Base-by-base conservation (phyloP, 768 basidiomycete genomes). In the button mushroom (Agaricus bisporus) region DNA sequence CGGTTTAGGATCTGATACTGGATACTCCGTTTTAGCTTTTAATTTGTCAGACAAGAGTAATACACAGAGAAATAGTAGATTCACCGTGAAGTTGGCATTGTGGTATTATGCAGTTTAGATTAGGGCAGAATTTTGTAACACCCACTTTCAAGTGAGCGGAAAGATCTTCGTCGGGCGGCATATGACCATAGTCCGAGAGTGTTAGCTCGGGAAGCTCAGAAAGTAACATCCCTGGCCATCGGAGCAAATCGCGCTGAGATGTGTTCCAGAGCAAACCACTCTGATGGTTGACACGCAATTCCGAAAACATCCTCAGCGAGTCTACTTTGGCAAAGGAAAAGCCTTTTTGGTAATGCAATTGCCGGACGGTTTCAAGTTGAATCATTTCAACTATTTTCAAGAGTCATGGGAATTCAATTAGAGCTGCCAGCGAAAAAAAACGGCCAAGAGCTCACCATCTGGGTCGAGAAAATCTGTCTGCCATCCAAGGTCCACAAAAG, bases 331-430 rank as follows among this genome's bases (percentile, higher is more conserved):
- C 45, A 4, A 65, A 57, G 0, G 66, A 61, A 1, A 81, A 50
- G 0, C 56, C 41, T n/a, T 72, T 55, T 1, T 53, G 44, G 5
- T 58, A 45, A 29, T 69, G 58, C 0, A 84, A 66, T 5, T 74
- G 66, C 17, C 71, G 67, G 8, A 70, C 64, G 6, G 73, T 66
- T 62, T 82, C 77, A 5, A 77, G 60, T 48, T 73, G 70, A 14
- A 83, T 74, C 17, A 78, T 63, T 57, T 80, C 78, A 58, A 64
- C 82, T 82, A 35, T 1, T 41, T 46, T 14, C 45, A 20, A 14
- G 48, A 15, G 39, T 22, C 22, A 28, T 41, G 48, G 18, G 29
- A 29, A 38, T 28, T 11, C 50, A 28, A 28, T 6, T n/a, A 0
- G 41, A 18, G 25, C 42, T 17, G 14, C 41, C 29, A 14, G 12